These are phyloP conservation scores for Erodium trifolium DNA, from an alignment of 441 rosid species.

Conservation along the genomic window DNA sequence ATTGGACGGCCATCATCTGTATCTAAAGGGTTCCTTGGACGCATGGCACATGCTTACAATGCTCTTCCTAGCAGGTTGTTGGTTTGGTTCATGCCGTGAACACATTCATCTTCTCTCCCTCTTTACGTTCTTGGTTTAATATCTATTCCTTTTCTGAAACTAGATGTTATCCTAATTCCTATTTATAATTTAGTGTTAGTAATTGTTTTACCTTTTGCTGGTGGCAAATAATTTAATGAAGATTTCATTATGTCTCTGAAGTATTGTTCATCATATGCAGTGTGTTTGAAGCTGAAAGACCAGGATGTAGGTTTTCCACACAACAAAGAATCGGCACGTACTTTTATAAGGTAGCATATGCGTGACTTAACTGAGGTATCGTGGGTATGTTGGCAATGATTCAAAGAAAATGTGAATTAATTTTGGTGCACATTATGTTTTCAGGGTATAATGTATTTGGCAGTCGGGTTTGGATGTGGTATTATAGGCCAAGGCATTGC, in stretches of 20 bases:
- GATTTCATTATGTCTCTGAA: not conserved
- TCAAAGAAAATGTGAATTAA: not conserved
- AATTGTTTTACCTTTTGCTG: no score
- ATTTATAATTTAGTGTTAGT: no score
- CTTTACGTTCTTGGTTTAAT: not conserved
- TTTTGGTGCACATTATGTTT: slow-evolving; percentile 11
- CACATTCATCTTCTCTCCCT: not conserved
- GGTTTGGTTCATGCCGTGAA: not conserved
- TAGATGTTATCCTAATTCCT: no score
- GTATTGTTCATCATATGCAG: slow-evolving; percentile 29
- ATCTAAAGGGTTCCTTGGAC: slow-evolving; percentile 55
- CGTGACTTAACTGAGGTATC: not conserved
- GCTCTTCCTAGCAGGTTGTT: slow-evolving; percentile 91
- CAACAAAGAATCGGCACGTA: slow-evolving; percentile 76
- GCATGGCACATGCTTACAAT: slow-evolving; percentile 45
- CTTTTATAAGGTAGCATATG: slow-evolving; percentile 66
- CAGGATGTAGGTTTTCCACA: slow-evolving; percentile 68
- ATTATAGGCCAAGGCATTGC: slow-evolving; percentile 92
- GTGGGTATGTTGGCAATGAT: not conserved
- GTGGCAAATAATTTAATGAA: not conserved
- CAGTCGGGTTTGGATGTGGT: slow-evolving; percentile 82
- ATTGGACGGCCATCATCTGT: slow-evolving; percentile 49
- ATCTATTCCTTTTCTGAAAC: not conserved
- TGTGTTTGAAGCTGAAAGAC: slow-evolving; percentile 93
- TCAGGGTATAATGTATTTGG: slow-evolving; percentile 78